Evolutionary conservation across 331 rosid genomes (phyloP).

Genomic region (Dryas integrifolia): DNA sequence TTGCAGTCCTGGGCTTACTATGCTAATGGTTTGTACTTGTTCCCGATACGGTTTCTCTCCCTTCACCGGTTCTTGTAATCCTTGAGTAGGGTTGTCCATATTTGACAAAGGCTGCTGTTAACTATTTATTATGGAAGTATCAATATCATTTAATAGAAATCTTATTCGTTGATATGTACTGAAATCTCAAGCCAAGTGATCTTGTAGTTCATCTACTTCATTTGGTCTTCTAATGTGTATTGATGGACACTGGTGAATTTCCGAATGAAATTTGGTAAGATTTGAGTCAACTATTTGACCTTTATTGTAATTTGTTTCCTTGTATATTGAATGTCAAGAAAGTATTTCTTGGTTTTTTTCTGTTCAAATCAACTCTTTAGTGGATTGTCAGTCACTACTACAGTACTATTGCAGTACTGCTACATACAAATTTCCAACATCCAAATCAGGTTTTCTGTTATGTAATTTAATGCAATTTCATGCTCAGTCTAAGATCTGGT

Average conservation of each 20-base stretch:
- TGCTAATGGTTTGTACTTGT: conserved; percentile 9
- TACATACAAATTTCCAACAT: no score
- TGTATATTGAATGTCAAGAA: no score
- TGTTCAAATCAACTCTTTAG: no score
- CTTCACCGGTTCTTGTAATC: neutral
- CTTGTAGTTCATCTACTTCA: conserved; percentile 35
- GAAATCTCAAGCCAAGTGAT: conserved; percentile 3
- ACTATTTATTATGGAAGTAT: neutral
- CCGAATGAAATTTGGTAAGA: conserved; percentile 1
- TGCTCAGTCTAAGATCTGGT: neutral
- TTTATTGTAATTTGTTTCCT: no score
- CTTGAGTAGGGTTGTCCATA: conserved; percentile 7
- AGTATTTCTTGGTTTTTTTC: no score
- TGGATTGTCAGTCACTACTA: no score
- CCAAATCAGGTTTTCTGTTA: no score
- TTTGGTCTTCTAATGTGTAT: conserved; percentile 39
- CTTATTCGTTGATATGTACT: neutral
- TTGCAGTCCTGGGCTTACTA: conserved; percentile 18
- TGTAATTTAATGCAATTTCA: no score
- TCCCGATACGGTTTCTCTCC: neutral
- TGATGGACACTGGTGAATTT: conserved; percentile 41
- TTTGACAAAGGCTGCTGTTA: conserved; percentile 2
- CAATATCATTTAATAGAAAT: neutral
- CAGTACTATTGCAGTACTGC: no score
- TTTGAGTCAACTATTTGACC: no score